Conservation (phyloP, 345 rosid species). For the Acer negundo region DNA sequence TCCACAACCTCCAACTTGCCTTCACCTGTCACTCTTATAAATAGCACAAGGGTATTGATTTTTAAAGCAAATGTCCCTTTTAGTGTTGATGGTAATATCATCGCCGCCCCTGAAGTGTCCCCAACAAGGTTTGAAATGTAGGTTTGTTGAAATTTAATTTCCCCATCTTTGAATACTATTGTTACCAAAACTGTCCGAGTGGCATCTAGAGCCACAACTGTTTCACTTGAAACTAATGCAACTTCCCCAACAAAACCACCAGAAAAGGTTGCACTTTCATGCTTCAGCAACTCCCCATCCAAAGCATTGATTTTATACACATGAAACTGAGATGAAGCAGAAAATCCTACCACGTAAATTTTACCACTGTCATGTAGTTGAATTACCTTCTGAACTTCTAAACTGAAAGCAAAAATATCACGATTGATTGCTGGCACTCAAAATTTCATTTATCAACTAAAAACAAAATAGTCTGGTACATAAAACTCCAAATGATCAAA, state of each 20-base stretch:
- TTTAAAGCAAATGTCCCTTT: slow-evolving; percentile 62
- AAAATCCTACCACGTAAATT: slow-evolving; percentile 66
- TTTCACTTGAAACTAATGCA: slow-evolving; percentile 63
- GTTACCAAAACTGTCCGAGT: slow-evolving; percentile 57
- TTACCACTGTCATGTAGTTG: slow-evolving; percentile 56
- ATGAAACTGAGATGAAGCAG: slow-evolving; percentile 58
- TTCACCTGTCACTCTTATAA: slow-evolving; percentile 53
- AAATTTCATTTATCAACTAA: neutral
- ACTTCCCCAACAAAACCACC: slow-evolving; percentile 68
- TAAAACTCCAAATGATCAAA: slow-evolving; percentile 33
- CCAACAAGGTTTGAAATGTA: slow-evolving; percentile 55
- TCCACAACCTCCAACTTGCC: slow-evolving; percentile 75
- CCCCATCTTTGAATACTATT: slow-evolving; percentile 53
- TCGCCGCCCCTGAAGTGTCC: slow-evolving; percentile 51
- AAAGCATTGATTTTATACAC: slow-evolving; percentile 64
- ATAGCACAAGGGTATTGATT: slow-evolving; percentile 37
- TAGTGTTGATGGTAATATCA: slow-evolving; percentile 57
- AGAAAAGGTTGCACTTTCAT: slow-evolving; percentile 58
- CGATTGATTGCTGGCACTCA: slow-evolving; percentile 18
- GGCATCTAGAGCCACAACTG: slow-evolving; percentile 71
- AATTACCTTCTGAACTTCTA: slow-evolving; percentile 73
- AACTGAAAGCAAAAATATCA: slow-evolving; percentile 47
- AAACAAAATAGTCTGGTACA: neutral
- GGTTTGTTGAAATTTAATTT: slow-evolving; percentile 57
- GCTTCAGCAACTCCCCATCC: slow-evolving; percentile 71